phyloP scores from a whole-genome alignment of 2,329 filamentous ascomycete species.

The Fusarium globosum region DNA sequence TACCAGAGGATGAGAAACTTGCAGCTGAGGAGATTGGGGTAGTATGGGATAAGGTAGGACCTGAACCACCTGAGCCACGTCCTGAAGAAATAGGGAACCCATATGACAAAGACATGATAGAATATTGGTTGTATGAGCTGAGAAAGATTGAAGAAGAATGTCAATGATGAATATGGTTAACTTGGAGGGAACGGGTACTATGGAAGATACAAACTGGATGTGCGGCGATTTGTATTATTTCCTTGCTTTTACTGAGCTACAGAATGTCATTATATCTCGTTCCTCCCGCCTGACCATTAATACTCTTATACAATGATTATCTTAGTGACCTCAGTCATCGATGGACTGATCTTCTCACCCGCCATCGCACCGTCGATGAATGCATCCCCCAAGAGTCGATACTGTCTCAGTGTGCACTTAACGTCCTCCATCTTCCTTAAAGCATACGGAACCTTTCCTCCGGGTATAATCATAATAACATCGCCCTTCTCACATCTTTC shows the following conservation, averaged over 20 bases:
- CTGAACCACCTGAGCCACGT: not conserved
- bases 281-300: accelerated
- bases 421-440: not conserved
- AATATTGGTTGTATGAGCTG: not conserved
- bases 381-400: not conserved
- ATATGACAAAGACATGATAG: accelerated
- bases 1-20: not conserved
- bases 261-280: too few species aligned
- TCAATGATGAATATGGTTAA: too few species aligned
- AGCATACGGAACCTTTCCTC: slow-evolving; percentile 4
- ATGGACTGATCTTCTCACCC: not conserved
- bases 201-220: too few species aligned
- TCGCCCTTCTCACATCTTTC: not conserved
- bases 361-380: not conserved
- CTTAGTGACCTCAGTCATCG: accelerated
- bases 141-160: not conserved
- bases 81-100: accelerated
- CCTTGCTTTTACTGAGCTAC: too few species aligned
- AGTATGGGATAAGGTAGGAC: not conserved
- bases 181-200: not conserved
- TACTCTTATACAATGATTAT: not conserved
- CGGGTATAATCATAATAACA: not conserved
- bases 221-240: too few species aligned
- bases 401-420: accelerated
- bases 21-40: not conserved